Conservation (phyloP, 306 rosid species). For the Medicago lupulina region DNA sequence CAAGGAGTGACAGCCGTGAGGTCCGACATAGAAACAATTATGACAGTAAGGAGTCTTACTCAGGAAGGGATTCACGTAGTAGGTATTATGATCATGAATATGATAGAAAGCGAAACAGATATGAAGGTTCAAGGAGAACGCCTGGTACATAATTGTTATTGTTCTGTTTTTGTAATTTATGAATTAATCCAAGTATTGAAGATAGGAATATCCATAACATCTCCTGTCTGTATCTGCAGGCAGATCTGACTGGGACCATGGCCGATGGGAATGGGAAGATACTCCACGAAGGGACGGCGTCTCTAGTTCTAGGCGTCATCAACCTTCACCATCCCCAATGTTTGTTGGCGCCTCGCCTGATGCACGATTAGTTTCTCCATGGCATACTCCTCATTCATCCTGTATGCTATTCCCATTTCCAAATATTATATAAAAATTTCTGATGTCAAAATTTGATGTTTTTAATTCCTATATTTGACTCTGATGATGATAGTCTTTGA, state of each 20-base stretch:
- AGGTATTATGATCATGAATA: constrained; percentile 66
- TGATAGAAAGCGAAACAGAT: constrained; percentile 69
- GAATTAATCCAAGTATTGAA: constrained; percentile 19
- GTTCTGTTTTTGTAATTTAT: constrained; percentile 18
- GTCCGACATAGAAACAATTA: constrained; percentile 45
- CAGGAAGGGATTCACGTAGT: constrained; percentile 64
- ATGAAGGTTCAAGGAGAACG: constrained; percentile 77
- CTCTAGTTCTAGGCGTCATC: constrained; percentile 69
- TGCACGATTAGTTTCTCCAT: constrained; percentile 93
- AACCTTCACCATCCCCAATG: constrained; percentile 95
- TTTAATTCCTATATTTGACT: constrained; percentile 35
- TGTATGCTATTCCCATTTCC: constrained; percentile 57
- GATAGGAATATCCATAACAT: neutral
- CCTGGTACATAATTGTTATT: constrained; percentile 60
- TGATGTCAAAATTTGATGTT: constrained; percentile 5
- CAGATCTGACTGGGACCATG: constrained; percentile 95
- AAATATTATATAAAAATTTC: constrained; percentile 9
- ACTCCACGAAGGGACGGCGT: constrained; percentile 76
- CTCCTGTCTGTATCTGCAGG: constrained; percentile 49
- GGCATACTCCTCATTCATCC: constrained; percentile 75
- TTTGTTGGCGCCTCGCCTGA: constrained; percentile 94
- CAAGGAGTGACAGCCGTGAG: constrained; percentile 58
- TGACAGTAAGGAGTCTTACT: constrained; percentile 59
- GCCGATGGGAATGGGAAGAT: constrained; percentile 98
- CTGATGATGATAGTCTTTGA: constrained; percentile 31